phyloP scores from a whole-genome alignment of 2,329 filamentous ascomycete genomes.

The Chrysoporthe deuterocubensis region DNA sequence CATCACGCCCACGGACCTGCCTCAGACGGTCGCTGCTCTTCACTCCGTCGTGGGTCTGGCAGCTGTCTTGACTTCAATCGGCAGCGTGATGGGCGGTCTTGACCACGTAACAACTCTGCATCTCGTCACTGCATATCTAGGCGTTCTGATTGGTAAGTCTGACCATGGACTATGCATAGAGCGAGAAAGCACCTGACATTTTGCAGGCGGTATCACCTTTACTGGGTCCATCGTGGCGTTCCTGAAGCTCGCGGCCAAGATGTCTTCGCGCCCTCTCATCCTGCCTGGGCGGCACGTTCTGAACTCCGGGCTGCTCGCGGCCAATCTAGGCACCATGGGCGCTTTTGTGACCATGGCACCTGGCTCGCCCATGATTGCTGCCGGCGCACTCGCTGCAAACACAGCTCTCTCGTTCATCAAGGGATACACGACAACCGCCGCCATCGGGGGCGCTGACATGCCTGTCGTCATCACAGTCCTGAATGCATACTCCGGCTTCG shows the following conservation, averaged over 20 bases:
- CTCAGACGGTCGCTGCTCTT: constrained; percentile 85
- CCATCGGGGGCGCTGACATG: constrained; percentile 94
- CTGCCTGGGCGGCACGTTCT: constrained; percentile 76
- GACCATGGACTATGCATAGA: too few species aligned
- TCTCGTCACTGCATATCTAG: constrained; percentile 83
- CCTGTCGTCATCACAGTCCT: constrained; percentile 88
- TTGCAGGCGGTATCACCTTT: constrained; percentile 76
- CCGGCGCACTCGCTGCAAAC: constrained; percentile 76
- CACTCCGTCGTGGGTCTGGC: constrained; percentile 90
- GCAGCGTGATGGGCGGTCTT: constrained; percentile 78
- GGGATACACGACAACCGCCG: constrained; percentile 84
- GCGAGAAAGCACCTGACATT: neutral
- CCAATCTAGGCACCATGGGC: constrained; percentile 82
- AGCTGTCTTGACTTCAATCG: constrained; percentile 85
- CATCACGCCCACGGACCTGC: constrained; percentile 85
- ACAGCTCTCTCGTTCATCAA: constrained; percentile 80
- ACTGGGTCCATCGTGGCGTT: constrained; percentile 91
- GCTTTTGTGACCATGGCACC: constrained; percentile 83
- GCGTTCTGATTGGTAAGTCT: constrained; percentile 73
- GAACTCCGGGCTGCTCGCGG: constrained; percentile 74
- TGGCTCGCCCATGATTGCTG: constrained; percentile 77
- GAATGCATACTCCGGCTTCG: constrained; percentile 90
- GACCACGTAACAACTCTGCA: constrained; percentile 75
- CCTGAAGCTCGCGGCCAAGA: constrained; percentile 80
- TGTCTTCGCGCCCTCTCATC: constrained; percentile 76